Base-by-base conservation (phyloP, 2,329 filamentous ascomycete genomes). In the Chaetomium strumarium region DNA sequence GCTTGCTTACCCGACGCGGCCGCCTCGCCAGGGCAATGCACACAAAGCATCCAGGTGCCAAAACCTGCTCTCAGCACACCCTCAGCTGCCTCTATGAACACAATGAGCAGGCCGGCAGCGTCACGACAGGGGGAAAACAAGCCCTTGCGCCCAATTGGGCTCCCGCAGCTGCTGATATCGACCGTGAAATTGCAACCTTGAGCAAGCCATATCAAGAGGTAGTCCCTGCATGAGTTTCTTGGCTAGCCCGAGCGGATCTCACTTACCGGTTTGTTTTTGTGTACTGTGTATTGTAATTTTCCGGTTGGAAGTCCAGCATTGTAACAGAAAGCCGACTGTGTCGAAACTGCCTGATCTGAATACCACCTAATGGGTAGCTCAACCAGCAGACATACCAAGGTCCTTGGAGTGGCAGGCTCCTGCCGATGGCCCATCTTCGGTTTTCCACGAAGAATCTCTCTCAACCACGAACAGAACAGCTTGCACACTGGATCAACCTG, bases 1-100 rank as follows among this genome's bases (percentile, higher is more conserved):
- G 17, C 38, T 44, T 51, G 48, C 48, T 51, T 45, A 51, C 31
- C 50, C 45, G 42, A 34, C n/a, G n/a, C n/a, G n/a, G n/a, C n/a
- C n/a, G n/a, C n/a, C n/a, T n/a, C n/a, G n/a, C 39, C 36, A 36
- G 33, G 30, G 20, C 43, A 37, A 48, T 41, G 51, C 43, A 50
- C 49, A 36, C 31, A 33, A 51, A 45, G 31, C 46, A 52, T 31
- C 12, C 17, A 42, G 36, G 2, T 17, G 36, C 16, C 45, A 47
- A 38, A 38, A 47, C 34, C n/a, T 39, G 45, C 20, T 41, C 29
- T 41, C 40, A 10, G 24, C 6, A 29, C 24, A 9, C 44, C 29
- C 30, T 42, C 30, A 29, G 38, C 46, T 30, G 46, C 46, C 38
- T 42, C 30, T 29, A 30, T 36, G 33, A 40, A 31, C 33, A 29